Evolutionary conservation across 2,329 filamentous ascomycete species (phyloP), one percentile per base, ranked within the genome.

Genomic region (Teratosphaeria viscida): DNA sequence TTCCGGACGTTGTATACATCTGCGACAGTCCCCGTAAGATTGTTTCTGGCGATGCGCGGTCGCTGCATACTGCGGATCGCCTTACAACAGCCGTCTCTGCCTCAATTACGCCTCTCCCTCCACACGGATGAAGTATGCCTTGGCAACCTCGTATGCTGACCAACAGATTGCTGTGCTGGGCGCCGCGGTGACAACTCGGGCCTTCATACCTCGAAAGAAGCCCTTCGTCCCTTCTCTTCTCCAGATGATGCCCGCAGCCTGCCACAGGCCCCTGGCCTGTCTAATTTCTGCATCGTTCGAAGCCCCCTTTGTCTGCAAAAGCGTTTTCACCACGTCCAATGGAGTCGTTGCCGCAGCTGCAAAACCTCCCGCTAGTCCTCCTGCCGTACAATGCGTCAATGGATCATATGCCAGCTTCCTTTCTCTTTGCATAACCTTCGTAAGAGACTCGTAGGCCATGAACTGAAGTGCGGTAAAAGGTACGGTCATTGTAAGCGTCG

Each of bases 131-230:
- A 86, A 86, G 72, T 86, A 86, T 12, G 84, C 83, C 74, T 86
- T 86, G 52, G 84, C 84, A 78, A 86, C 84, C 72, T 86, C 84
- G 67, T 86, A 86, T 53, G 83, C 85, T 55, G 81, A 94, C 94
- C 94, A 99, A 81, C 94, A 99, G 71, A 99, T 99, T n/a, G 94
- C 94, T 37, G 94, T 99, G 77, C 92, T 96, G 23, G 94, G 94
- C 88, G 97, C 97, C 1, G 94, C 96, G 11, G 92, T 96, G 63
- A 99, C 86, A 55, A 99, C 87, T 70, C 94, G 83, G 54, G 94
- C 94, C 68, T 89, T 86, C 72, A 96, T 84, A 52, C 94, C 94
- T 72, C 95, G 92, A 78, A 96, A 92, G 76, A 97, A 99, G 3
- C 94, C 94, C 59, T 79, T 80, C 69, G 88, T 81, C 39, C 94